Conservation (phyloP, 78 protist species). For the Dictyostelium firmibasis region DNA sequence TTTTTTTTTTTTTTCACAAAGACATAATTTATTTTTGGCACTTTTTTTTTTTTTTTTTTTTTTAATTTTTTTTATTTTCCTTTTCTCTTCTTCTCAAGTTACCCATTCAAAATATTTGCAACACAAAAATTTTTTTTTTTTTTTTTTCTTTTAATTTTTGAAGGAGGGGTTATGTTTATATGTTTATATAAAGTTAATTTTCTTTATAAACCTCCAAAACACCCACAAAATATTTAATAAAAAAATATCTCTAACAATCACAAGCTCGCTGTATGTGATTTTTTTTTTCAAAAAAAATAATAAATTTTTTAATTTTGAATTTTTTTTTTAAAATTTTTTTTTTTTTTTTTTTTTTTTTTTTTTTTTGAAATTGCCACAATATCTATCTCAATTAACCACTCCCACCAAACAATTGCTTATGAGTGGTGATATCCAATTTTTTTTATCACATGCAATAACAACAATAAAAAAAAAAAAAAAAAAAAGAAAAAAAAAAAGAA, state of each 20-base stretch:
- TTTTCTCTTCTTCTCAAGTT: neutral
- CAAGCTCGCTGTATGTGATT: neutral
- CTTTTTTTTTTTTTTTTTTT: neutral
- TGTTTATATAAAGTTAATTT: neutral
- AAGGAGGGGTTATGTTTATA: neutral
- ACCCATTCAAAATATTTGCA: neutral
- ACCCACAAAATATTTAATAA: neutral
- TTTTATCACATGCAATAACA: neutral
- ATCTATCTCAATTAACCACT: neutral
- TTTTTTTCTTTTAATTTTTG: neutral
- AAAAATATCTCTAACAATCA: neutral
- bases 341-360: neutral
- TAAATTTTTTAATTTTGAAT: too few relatives aligned
- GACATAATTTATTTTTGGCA: too few relatives aligned
- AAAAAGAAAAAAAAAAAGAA: neutral
- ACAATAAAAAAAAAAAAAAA: neutral
- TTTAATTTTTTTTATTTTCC: neutral
- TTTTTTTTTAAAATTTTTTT: neutral
- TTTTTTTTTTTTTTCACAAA: neutral
- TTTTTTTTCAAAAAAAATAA: neutral
- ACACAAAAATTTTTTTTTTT: neutral
- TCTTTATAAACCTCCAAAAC: neutral
- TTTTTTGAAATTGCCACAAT: neutral
- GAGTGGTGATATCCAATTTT: neutral
- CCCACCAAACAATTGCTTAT: neutral